Conservation (phyloP, 345 rosid species). For the Rhizophora mangle region DNA sequence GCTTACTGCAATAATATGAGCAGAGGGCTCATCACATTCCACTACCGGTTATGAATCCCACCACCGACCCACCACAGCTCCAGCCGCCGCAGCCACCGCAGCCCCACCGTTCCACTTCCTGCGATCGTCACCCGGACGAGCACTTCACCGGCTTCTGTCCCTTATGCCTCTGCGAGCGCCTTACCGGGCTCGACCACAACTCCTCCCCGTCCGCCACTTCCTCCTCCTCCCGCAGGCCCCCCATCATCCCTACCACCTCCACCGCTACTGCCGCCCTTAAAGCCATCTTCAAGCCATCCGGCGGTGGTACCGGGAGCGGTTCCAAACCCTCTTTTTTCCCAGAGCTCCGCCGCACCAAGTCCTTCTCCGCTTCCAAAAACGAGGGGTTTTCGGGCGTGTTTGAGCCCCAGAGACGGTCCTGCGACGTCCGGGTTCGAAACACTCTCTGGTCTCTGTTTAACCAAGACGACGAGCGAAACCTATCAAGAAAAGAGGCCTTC, state of each 20-base stretch:
- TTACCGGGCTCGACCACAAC: constrained; percentile 60
- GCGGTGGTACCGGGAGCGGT: constrained; percentile 4
- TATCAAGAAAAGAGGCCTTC: constrained; percentile 24
- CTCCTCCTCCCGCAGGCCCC: constrained; percentile 53
- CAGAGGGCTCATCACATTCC: constrained; percentile 42
- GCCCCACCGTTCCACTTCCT: constrained; percentile 83
- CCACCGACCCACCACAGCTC: constrained; percentile 55
- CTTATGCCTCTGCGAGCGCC: constrained; percentile 96
- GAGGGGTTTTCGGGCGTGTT: constrained; percentile 73
- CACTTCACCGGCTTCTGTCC: constrained; percentile 93
- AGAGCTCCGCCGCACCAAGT: constrained; percentile 89
- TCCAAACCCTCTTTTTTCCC: constrained; percentile 42
- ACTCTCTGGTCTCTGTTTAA: constrained; percentile 75
- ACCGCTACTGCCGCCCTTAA: constrained; percentile 58
- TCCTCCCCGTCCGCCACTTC: constrained; percentile 39
- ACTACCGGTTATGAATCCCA: constrained; percentile 84
- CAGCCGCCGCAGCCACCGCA: constrained; percentile 74
- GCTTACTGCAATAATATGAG: constrained; percentile 47
- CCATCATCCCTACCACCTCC: constrained; percentile 34
- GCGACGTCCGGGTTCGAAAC: constrained; percentile 86
- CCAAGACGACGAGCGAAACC: constrained; percentile 59
- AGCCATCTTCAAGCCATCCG: constrained; percentile 49
- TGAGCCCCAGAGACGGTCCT: constrained; percentile 96
- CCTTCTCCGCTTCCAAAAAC: constrained; percentile 91
- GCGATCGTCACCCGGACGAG: constrained; percentile 85